phyloP scores from a whole-genome alignment of 75 land plant species.

The Cryptomeria japonica region DNA sequence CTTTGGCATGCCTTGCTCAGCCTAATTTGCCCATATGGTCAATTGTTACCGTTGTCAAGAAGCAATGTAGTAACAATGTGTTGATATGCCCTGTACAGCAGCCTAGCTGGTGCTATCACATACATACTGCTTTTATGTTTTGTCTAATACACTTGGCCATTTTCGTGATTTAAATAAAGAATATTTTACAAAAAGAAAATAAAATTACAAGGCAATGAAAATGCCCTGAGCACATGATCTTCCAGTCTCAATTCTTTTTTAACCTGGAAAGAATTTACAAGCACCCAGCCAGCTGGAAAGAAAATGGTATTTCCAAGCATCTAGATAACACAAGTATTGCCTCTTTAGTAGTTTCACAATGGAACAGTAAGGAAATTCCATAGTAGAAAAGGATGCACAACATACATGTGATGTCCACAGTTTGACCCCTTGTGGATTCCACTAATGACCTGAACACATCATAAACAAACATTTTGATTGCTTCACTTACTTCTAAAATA shows the following conservation, averaged over 20 bases:
- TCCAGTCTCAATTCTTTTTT: background rate
- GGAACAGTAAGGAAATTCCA: background rate
- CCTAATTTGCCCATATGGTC: background rate
- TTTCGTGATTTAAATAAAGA: background rate
- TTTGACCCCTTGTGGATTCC: slow-evolving; percentile 60
- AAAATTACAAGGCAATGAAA: background rate
- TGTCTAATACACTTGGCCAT: background rate
- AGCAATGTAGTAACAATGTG: background rate
- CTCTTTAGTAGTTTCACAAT: background rate
- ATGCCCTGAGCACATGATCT: background rate
- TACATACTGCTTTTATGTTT: background rate
- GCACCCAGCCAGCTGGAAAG: background rate
- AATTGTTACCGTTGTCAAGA: background rate
- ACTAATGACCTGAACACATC: slow-evolving; percentile 39
- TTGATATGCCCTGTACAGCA: background rate
- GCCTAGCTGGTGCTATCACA: background rate
- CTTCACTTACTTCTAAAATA: background rate
- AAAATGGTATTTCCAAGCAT: background rate
- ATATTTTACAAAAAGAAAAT: background rate
- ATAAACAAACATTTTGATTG: background rate
- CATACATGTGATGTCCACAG: slow-evolving; percentile 57
- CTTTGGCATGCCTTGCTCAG: background rate
- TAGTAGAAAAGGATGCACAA: background rate
- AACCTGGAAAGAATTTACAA: background rate
- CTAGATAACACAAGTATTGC: background rate